Base-by-base conservation (phyloP, 495 filamentous ascomycete species). In the Pseudoneurospora amorphoporcata region DNA sequence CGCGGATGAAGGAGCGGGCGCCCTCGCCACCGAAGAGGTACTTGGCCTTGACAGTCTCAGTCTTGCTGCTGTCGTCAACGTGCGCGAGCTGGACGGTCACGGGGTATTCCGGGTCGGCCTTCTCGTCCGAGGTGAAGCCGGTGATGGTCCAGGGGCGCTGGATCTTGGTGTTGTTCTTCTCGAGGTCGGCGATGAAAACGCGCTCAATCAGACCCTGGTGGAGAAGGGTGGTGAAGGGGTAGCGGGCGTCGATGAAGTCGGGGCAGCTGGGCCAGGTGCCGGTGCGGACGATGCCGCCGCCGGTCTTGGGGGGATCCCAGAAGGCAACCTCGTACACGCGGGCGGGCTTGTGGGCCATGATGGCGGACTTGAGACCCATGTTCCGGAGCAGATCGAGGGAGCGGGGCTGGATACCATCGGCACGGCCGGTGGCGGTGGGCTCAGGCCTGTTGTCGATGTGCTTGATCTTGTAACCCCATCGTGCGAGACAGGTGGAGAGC, bases 391-490 rank as follows among this genome's bases (percentile, higher is more conserved):
- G 88, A 76, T 94, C 92, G 69, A 94, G 87, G 0, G 92, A 92
- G 71, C 92, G 91, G 71, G 92, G 91, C 78, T 94, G 92, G 71
- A 94, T 88, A 42, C 92, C 92, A 81, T 94, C 92, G 39, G 91
- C 92, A 39, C 90, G 89, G 12, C 91, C 92, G 1, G 91, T 92
- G 16, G 87, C 84, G 0, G 91, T 93, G 61, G 87, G 88, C 76
- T 89, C 87, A 6, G 87, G 81, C 37, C 90, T 86, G 77, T 93
- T 91, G 79, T 94, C 92, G 73, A 93, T 88, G 74, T 92, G 86
- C 73, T 88, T 87, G 41, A 90, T 87, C 70, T 85, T 87, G 77
- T 92, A 91, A 8, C 91, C 91, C 81, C 88, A 91, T 74, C 91
- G 87, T 69, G 88, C 87, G 23, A 94, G 84, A 81, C 91, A 94